Base-by-base conservation (phyloP, 1,284 basidiomycete species). In the Rhodotorula sp. region DNA sequence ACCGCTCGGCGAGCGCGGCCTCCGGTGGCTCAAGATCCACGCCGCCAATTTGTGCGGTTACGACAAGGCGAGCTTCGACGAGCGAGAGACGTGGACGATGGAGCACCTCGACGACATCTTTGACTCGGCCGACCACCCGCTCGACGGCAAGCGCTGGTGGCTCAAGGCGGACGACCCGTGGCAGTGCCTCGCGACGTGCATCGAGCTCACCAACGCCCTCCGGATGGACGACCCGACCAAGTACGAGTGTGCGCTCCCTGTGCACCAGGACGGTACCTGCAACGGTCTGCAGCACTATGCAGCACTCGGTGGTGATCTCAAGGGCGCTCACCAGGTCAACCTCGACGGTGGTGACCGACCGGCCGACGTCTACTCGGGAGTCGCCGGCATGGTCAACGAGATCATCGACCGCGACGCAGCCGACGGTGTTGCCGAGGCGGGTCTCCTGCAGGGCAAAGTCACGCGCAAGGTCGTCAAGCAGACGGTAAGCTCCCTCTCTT, bases 201-300 rank as follows among this genome's bases (percentile, higher is more conserved):
- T 90, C 79, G 96, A 99, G 80, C 86, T 99, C 20, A 85, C 86
- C 62, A 85, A 85, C 0, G 96, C 97, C 3, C 84, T 94, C 0
- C 85, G 90, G 48, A 90, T 90, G 0, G 85, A 85, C 2, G 87
- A 93, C 74, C 94, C 96, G 0, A 84, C 85, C 49, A 82, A 83
- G 34, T 97, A 87, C 83, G 83, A 86, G 77, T 93, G 89, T 5
- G 82, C 84, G n/a, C 85, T 97, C 23, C 97, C 97, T 0, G 88
- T 98, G 12, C 97, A 99, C 81, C 97, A 99, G 83, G 97, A 99
- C 79, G 97, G 96, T 1, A 98, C 97, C 0, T 99, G 97, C 80
- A 99, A 99, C 80, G 96, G 97, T 60, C 85, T 99, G 77, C 96
- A 99, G 83, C 96, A 99, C 81, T 99, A 99, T 79, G 97, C 97